phyloP scores from a whole-genome alignment of 805 yeast species.

The Candida piceae region DNA sequence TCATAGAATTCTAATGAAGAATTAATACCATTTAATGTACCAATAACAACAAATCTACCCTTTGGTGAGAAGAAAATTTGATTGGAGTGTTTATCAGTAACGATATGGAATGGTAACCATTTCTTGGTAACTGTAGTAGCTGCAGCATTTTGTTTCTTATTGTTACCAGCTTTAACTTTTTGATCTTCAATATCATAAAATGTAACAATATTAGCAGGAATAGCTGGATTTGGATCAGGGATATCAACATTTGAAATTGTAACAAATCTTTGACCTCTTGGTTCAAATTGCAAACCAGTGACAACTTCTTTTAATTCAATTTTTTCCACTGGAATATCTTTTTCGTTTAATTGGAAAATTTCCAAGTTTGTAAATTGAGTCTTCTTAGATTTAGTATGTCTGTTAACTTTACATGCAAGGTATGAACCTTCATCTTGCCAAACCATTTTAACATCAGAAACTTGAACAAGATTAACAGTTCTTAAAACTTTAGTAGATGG shows the following conservation, averaged over 20 bases:
- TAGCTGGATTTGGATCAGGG: slow-evolving; percentile 52
- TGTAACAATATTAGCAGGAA: slow-evolving; percentile 56
- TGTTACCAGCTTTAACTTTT: slow-evolving; percentile 31
- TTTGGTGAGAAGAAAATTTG: slow-evolving; percentile 84
- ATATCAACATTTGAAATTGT: slow-evolving; percentile 62
- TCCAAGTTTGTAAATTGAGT: slow-evolving; percentile 87
- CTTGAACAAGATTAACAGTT: slow-evolving; percentile 93
- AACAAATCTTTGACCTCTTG: slow-evolving; percentile 81
- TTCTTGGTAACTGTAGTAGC: slow-evolving; percentile 19
- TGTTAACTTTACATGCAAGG: slow-evolving; percentile 91
- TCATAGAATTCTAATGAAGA: slow-evolving; percentile 85
- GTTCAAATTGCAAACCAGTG: slow-evolving; percentile 92
- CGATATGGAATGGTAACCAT: slow-evolving; percentile 47
- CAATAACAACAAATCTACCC: slow-evolving; percentile 74
- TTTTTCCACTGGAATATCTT: slow-evolving; percentile 91
- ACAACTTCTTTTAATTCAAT: slow-evolving; percentile 89
- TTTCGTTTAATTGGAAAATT: slow-evolving; percentile 81
- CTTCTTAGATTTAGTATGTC: slow-evolving; percentile 94
- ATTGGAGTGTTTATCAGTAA: slow-evolving; percentile 63
- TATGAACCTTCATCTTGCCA: slow-evolving; percentile 89
- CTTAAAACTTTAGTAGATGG: slow-evolving; percentile 80
- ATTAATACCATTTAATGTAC: slow-evolving; percentile 34
- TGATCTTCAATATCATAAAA: slow-evolving; percentile 80
- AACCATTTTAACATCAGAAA: slow-evolving; percentile 79
- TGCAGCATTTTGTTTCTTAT: slow-evolving; percentile 7